Evolutionary conservation across 1,139 yeast genomes (phyloP), one percentile per base, ranked within the genome.

Genomic region (Yamadazyma friedrichii): DNA sequence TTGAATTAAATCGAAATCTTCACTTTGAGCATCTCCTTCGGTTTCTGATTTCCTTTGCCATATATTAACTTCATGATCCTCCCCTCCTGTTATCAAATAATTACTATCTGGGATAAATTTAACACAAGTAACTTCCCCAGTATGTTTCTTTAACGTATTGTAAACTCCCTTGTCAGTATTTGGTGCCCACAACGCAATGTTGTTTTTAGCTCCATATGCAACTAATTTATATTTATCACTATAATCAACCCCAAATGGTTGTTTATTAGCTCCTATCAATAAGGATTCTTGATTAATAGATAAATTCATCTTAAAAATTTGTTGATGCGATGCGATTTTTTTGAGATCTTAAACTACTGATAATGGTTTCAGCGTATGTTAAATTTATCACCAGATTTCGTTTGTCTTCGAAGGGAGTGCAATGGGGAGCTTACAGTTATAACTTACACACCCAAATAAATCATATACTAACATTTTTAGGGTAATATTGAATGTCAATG

Each of bases 201-300:
- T 74, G 39, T 70, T 73, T 2, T 82, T 81, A 0, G 95, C 93
- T 9, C 95, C 96, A 61, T 69, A 88, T 0, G 95, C 96, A 9
- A 86, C 71, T 4, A 76, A 45, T 15, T 67, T 61, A 11, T 55
- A 54, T 0, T 46, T 44, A 0, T 58, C 47, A 48, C 72, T 69
- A 55, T 74, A 78, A 53, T 83, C 94, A 9, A 87, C 77, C 4
- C 79, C 82, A 51, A 76, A 79, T 9, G 85, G 74, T 53, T 85
- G 91, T 49, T 79, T 77, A 57, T 88, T 88, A 26, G 91, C 94
- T 6, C 96, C 97, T 12, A 82, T 70, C 51, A 88, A 82, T 8
- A 84, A 68, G 33, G 85, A 86, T 43, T 82, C 85, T 42, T 67
- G 69, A 1, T 26, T 29, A 8, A 39, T 32, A 4, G 25, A 13